Evolutionary conservation across 768 basidiomycete genomes (phyloP).

Genomic region (Auricularia auricula-judae): DNA sequence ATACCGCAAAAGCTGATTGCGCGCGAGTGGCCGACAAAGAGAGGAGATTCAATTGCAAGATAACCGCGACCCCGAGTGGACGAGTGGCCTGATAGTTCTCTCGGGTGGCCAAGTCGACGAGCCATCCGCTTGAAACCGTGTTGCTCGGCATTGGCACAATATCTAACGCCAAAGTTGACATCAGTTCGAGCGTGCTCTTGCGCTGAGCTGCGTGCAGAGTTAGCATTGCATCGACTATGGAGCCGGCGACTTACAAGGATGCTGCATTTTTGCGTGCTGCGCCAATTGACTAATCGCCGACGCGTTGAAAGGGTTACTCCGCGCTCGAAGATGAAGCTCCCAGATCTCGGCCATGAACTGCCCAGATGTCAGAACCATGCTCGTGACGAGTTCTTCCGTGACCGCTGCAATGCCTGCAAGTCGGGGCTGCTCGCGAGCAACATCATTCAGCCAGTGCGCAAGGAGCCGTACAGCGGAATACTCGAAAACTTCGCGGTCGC

Average conservation of each 20-base stretch:
- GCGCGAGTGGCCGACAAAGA: no score
- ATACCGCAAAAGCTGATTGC: no score
- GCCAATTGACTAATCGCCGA: no score
- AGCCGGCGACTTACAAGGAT: no score
- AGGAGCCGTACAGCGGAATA: slow-evolving; percentile 57
- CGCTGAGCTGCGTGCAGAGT: neutral
- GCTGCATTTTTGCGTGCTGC: no score
- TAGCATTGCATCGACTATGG: no score
- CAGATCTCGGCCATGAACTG: slow-evolving; percentile 64
- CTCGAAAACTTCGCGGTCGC: slow-evolving; percentile 35
- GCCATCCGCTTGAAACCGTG: neutral
- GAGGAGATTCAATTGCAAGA: no score
- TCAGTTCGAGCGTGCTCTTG: neutral
- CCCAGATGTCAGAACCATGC: slow-evolving; percentile 56
- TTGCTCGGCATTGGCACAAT: neutral
- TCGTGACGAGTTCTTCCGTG: slow-evolving; percentile 28
- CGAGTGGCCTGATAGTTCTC: no score
- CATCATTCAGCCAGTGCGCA: slow-evolving; percentile 38
- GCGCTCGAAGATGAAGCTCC: slow-evolving; percentile 29
- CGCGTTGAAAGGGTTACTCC: no score
- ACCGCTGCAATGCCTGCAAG: slow-evolving; percentile 20
- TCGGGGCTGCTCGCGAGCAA: slow-evolving; percentile 25
- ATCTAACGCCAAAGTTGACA: neutral
- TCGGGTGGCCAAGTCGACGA: neutral
- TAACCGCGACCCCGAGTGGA: no score